Evolutionary conservation across 257 asterid species (phyloP).

Genomic region (Salvia hispanica): DNA sequence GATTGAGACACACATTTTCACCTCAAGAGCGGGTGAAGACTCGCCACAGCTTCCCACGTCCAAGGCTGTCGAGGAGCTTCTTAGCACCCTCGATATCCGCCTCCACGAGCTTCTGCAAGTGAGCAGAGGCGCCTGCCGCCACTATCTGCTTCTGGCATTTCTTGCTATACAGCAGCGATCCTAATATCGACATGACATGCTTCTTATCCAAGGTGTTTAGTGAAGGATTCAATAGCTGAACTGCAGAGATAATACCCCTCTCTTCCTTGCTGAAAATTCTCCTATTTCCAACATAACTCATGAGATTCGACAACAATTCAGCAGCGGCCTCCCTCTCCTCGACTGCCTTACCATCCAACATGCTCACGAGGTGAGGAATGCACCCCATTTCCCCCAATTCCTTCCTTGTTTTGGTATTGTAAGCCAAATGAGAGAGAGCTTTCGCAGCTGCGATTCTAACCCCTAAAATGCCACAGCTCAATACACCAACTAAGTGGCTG

Average conservation of each 20-base stretch:
- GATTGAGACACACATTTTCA: conserved; percentile 10
- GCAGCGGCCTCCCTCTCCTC: conserved; percentile 84
- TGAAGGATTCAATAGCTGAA: conserved; percentile 60
- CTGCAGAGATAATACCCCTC: conserved; percentile 55
- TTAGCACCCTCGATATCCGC: conserved; percentile 71
- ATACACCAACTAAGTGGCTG: conserved; percentile 45
- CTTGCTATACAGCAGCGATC: conserved; percentile 58
- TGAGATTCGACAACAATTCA: conserved; percentile 50
- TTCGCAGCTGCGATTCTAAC: conserved; percentile 69
- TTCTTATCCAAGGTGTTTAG: conserved; percentile 51
- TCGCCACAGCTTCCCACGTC: conserved; percentile 75
- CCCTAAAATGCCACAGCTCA: conserved; percentile 57
- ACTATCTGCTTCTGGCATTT: conserved; percentile 74
- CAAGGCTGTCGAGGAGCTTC: conserved; percentile 69
- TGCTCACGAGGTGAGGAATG: conserved; percentile 51
- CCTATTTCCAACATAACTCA: conserved; percentile 57
- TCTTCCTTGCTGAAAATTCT: conserved; percentile 72
- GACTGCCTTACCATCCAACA: conserved; percentile 71
- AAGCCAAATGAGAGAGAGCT: conserved; percentile 57
- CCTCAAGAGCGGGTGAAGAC: conserved; percentile 49
- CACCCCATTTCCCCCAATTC: conserved; percentile 84
- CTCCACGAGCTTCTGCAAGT: conserved; percentile 72
- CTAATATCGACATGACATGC: conserved; percentile 45
- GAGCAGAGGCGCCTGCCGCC: conserved; percentile 58
- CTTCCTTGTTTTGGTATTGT: conserved; percentile 54